phyloP scores from a whole-genome alignment of 2,329 filamentous ascomycete genomes.

The Venturia carpophila region DNA sequence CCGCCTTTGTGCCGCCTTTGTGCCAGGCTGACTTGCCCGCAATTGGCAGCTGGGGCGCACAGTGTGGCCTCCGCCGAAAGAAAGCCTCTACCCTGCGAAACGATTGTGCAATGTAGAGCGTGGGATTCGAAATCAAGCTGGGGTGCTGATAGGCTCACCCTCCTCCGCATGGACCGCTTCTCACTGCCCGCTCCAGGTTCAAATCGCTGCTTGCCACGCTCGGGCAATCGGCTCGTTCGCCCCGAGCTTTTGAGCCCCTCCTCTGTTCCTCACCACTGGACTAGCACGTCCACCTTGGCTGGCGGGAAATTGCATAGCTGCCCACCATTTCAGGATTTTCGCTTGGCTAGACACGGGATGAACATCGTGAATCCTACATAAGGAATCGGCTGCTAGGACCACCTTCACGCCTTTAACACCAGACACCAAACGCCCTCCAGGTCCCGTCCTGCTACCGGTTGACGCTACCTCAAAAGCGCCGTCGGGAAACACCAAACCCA shows the following conservation, averaged over 20 bases:
- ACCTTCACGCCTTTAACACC: neutral
- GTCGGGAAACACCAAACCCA: neutral
- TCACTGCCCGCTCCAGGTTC: neutral
- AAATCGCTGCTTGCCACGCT: neutral
- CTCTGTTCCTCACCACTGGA: neutral
- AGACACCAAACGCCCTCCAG: neutral
- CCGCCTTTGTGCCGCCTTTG: neutral
- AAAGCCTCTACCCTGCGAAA: neutral
- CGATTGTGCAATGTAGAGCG: neutral
- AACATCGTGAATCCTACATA: conserved; percentile 5
- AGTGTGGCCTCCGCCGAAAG: neutral
- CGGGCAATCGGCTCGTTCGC: neutral
- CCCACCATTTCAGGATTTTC: neutral
- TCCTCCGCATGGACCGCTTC: neutral
- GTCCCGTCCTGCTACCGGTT: neutral
- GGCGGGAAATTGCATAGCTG: neutral
- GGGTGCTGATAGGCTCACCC: neutral
- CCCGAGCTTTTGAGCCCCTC: neutral
- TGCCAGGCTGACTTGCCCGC: neutral
- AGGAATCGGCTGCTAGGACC: neutral
- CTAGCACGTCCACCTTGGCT: neutral
- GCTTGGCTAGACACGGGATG: neutral
- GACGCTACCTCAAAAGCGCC: conserved; percentile 7
- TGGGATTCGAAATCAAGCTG: neutral
- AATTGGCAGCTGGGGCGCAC: neutral